Evolutionary conservation across 208 protist genomes (phyloP).

Genomic region (Tritrichomonas musculus): DNA sequence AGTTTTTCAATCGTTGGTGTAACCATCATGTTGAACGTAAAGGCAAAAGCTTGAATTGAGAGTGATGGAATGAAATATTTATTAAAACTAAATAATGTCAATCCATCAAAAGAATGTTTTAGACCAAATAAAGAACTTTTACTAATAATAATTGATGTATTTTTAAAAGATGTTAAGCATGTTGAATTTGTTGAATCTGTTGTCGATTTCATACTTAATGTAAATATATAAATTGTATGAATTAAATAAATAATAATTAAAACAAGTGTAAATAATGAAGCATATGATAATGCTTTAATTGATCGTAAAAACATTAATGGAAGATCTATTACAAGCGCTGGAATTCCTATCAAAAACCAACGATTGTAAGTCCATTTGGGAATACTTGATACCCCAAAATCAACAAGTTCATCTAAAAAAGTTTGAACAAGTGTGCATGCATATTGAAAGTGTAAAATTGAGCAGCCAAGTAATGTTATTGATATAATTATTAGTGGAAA

Average conservation of each 20-base stretch:
- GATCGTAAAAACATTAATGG: not conserved
- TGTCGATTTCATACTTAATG: not conserved
- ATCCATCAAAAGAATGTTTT: too few relatives aligned
- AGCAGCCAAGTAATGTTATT: not conserved
- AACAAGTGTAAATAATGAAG: not conserved
- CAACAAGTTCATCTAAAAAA: not conserved
- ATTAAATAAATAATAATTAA: not conserved
- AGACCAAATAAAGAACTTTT: too few relatives aligned
- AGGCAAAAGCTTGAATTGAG: not conserved
- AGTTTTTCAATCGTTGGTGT: not conserved
- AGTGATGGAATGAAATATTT: not conserved
- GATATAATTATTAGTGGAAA: not conserved
- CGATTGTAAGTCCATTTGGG: not conserved
- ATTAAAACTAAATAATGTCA: not conserved
- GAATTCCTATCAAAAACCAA: not conserved
- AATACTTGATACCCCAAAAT: not conserved
- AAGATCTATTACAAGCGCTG: not conserved
- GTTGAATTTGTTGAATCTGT: too few relatives aligned
- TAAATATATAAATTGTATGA: not conserved
- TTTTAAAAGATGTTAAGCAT: too few relatives aligned
- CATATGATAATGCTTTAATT: not conserved
- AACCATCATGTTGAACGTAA: not conserved
- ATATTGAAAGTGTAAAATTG: not conserved
- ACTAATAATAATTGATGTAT: too few relatives aligned
- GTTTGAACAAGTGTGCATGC: not conserved